Evolutionary conservation across 2,329 filamentous ascomycete genomes (phyloP).

Genomic region (Penicillium paneum): DNA sequence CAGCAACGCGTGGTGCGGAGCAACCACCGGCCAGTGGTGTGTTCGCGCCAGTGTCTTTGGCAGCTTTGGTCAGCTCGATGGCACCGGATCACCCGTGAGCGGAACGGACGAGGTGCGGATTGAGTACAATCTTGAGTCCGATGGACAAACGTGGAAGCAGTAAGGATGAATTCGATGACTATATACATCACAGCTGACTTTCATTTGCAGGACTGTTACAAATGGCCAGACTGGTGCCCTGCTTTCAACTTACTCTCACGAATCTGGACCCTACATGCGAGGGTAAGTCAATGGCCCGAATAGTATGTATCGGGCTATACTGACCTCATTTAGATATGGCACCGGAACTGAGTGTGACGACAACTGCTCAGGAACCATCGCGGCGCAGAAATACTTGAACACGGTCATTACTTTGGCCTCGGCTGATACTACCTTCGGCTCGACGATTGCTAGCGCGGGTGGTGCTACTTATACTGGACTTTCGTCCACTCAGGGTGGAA

Average conservation of each 20-base stretch:
- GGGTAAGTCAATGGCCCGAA: constrained; percentile 13
- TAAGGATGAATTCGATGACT: constrained; percentile 4
- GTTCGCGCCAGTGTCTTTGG: constrained; percentile 44
- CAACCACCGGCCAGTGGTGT: constrained; percentile 40
- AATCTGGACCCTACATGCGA: constrained; percentile 40
- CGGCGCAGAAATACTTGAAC: constrained; percentile 39
- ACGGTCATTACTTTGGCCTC: constrained; percentile 40
- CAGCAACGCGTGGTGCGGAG: constrained; percentile 44
- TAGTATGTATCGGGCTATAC: background rate
- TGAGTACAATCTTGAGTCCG: constrained; percentile 24
- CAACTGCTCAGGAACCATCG: constrained; percentile 40
- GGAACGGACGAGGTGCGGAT: constrained; percentile 34
- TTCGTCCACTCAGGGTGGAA: constrained; percentile 34
- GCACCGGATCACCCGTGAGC: constrained; percentile 14
- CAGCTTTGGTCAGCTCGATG: constrained; percentile 42
- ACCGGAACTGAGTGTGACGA: constrained; percentile 45
- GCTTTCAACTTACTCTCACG: constrained; percentile 35
- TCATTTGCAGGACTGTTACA: constrained; percentile 28
- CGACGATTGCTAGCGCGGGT: constrained; percentile 24
- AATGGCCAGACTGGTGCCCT: constrained; percentile 35
- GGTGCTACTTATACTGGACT: constrained; percentile 38
- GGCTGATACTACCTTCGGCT: constrained; percentile 28
- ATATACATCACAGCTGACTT: background rate
- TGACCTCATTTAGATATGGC: constrained; percentile 24
- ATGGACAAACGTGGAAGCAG: constrained; percentile 33